Base-by-base conservation (phyloP, 2,329 filamentous ascomycete genomes). In the Pyricularia pennisetigena region DNA sequence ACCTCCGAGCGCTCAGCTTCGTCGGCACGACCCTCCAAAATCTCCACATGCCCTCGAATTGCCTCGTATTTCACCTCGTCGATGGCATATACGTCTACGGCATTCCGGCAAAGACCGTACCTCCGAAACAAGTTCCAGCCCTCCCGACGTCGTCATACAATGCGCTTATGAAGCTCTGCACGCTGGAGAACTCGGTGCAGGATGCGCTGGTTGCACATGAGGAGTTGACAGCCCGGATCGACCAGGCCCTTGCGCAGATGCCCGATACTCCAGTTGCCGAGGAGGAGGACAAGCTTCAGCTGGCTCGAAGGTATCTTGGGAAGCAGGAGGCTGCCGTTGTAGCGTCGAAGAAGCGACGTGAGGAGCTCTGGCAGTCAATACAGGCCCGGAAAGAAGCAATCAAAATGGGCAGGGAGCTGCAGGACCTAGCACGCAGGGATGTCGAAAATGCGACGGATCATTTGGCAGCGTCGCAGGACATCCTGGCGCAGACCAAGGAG, bases 31-130 rank as follows among this genome's bases (percentile, higher is more conserved):
- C 77, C 12, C 86, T 96, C 41, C 84, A 83, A 26, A 82, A 90
- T 71, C 88, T 92, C 49, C 86, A 88, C 3, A 88, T 96, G 64
- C 93, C 93, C 0, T 83, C 86, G 7, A 97, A 97, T 74, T 93
- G 90, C 69, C 82, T 97, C 28, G 79, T 97, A 0, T 93, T 97
- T 73, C 91, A 97, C 76, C 89, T 97, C 69, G 82, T 87, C 7
- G 94, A 97, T 75, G 94, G 94, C 30, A 85, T 97, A 65, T 97
- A 97, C 79, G 92, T 91, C 16, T 87, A 90, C 75, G 90, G 94
- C 72, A 82, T 94, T 24, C 85, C 88, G 0, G 78, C 76, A 64
- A 79, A 78, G 68, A 76, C 78, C 20, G 75, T 80, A n/a, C 79
- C 82, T 3, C 84, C 86, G 0, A 87, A 85, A 70, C 80, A 85